Evolutionary conservation across 2,329 filamentous ascomycete genomes (phyloP).

Genomic region (Fusarium luffae): DNA sequence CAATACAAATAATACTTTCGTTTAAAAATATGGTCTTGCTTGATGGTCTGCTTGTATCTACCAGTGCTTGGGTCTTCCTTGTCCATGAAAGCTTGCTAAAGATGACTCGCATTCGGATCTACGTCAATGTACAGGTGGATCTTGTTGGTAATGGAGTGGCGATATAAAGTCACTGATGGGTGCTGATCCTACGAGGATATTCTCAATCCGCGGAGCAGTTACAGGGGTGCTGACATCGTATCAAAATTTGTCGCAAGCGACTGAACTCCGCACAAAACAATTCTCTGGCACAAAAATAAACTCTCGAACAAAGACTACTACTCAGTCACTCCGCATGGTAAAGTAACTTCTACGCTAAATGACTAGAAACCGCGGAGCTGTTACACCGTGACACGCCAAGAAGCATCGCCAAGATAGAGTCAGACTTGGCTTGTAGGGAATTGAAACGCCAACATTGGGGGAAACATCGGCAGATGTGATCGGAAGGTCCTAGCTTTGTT

Average conservation of each 20-base stretch:
- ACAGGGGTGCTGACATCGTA: background rate
- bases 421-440: background rate
- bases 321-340: too few species aligned
- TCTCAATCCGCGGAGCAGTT: background rate
- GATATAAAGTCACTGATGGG: background rate
- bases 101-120: fast-evolving
- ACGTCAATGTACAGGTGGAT: background rate
- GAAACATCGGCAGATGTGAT: too few species aligned
- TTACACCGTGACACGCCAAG: too few species aligned
- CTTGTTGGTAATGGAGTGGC: fast-evolving
- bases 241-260: too few species aligned
- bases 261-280: background rate
- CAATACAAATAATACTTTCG: background rate
- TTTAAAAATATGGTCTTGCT: background rate
- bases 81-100: background rate
- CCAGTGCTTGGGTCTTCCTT: background rate
- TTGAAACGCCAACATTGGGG: too few species aligned
- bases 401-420: background rate
- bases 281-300: fast-evolving
- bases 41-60: too few species aligned
- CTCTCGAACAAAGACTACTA: too few species aligned
- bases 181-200: background rate
- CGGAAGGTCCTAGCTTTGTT: too few species aligned
- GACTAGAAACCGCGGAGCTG: background rate
- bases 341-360: background rate